These are phyloP conservation scores for Zasmidium angulare DNA, from an alignment of 2,329 filamentous ascomycete genomes.

Conservation along the genomic window DNA sequence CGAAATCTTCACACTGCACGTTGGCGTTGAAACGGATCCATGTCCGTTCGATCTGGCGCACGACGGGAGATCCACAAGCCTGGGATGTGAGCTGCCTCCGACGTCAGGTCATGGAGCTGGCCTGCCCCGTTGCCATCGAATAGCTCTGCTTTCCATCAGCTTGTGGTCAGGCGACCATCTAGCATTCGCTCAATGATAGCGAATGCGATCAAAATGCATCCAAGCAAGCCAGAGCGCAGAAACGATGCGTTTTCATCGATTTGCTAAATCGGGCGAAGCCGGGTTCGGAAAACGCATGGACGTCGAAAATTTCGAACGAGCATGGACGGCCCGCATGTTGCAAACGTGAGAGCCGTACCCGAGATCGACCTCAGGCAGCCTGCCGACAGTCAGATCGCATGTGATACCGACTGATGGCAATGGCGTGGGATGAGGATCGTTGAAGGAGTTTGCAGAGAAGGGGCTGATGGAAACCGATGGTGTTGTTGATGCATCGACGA, in stretches of 20 bases:
- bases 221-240: background rate
- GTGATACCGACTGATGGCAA: background rate
- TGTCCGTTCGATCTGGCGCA: conserved; percentile 6
- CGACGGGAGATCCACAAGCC: conserved; percentile 8
- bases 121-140: background rate
- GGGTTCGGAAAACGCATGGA: conserved; percentile 15
- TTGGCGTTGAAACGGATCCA: conserved; percentile 13
- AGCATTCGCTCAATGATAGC: background rate
- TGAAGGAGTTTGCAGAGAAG: background rate
- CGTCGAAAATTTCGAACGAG: conserved; percentile 16
- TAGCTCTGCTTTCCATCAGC: background rate
- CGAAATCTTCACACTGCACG: conserved; percentile 2
- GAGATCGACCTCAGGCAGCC: conserved; percentile 1
- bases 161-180: background rate
- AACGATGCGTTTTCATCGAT: background rate
- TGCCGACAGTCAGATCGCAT: background rate
- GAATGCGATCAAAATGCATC: background rate
- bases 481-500: background rate
- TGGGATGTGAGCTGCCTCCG: conserved; percentile 7
- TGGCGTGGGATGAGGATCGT: background rate
- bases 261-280: conserved; percentile 13
- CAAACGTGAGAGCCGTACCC: conserved; percentile 16
- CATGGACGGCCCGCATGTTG: conserved; percentile 15
- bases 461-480: background rate
- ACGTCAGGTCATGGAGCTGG: conserved; percentile 11